Base-by-base conservation (phyloP, 441 rosid genomes). In the Geranium incanum region DNA sequence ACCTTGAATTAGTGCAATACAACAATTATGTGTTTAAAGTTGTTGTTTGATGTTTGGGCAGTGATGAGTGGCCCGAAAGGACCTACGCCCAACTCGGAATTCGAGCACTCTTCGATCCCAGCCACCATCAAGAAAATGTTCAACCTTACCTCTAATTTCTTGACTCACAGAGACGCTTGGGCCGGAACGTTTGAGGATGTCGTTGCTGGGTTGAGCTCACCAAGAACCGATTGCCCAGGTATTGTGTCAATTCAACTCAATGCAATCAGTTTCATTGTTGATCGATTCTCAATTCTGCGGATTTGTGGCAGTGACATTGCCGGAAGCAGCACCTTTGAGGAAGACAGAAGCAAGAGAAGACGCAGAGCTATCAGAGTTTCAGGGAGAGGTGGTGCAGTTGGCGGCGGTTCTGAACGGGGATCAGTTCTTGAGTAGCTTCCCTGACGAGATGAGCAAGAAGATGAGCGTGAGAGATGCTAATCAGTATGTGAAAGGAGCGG, bases 111-210 rank as follows among this genome's bases (percentile, higher is more conserved):
- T 48, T 91, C 98, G 23, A 84, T 94, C 71, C 93, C 97, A 6
- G 98, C 98, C 55, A 94, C 95, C 11, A 81, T 94, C 67, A 93
- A 91, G 91, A 91, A 94, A 75, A 81, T 94, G 8, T 94, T 94
- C 88, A 86, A 88, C 68, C 86, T 94, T 37, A 75, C 85, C 41
- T 91, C 97, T 33, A 91, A 89, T 75, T 94, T 85, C 84, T 86
- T 94, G 60, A 94, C 98, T 69, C 90, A 90, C 77, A 81, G 97
- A 73, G 98, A 94, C 79, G 97, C 97, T 43, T 91, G 98, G 98
- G 98, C 98, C 0, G 90, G 88, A 48, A 91, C 97, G n/a, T 91
- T 94, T 33, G 97, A 94, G 80, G 86, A 80, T 13, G 89, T 94
- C 23, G 82, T 88, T 12, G 80, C 80, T 60, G 85, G 82, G 72